Evolutionary conservation across 2,329 filamentous ascomycete genomes (phyloP).

Genomic region (Byssothecium circinans): DNA sequence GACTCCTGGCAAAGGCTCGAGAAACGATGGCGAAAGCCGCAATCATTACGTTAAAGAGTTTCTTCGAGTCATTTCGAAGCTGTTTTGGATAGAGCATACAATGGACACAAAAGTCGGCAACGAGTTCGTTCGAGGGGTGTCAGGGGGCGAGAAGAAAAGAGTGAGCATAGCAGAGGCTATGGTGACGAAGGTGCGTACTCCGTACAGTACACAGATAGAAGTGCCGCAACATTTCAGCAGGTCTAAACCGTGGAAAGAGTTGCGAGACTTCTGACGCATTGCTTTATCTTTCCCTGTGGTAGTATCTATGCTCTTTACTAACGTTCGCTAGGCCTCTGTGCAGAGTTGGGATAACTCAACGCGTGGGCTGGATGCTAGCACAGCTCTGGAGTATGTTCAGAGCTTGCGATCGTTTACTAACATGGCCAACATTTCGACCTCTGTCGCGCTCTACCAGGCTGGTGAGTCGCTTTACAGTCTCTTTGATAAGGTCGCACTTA

Average conservation of each 20-base stretch:
- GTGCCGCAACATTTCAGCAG: no score
- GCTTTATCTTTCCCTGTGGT: no score
- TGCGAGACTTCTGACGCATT: no score
- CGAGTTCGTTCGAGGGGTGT: slow-evolving; percentile 68
- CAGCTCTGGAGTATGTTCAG: slow-evolving; percentile 72
- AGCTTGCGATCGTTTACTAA: slow-evolving; percentile 67
- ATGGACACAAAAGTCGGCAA: slow-evolving; percentile 74
- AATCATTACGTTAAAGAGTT: slow-evolving; percentile 64
- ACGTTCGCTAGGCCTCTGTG: slow-evolving; percentile 20
- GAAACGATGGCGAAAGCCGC: slow-evolving; percentile 64
- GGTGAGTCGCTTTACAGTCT: slow-evolving; percentile 44
- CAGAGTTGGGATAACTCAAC: slow-evolving; percentile 64
- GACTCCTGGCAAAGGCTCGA: slow-evolving; percentile 63
- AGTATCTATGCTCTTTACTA: neutral
- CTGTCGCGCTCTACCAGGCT: slow-evolving; percentile 73
- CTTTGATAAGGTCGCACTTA: slow-evolving; percentile 43
- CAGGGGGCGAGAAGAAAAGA: slow-evolving; percentile 53
- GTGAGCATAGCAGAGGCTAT: slow-evolving; percentile 54
- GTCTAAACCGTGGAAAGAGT: no score
- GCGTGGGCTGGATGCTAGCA: slow-evolving; percentile 71
- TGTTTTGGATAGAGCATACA: slow-evolving; percentile 73
- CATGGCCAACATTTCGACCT: slow-evolving; percentile 62
- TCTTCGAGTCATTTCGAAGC: slow-evolving; percentile 67
- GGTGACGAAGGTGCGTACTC: slow-evolving; percentile 43
- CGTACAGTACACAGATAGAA: no score